Evolutionary conservation across 257 asterid genomes (phyloP).

Genomic region (Solanum lycopersicoides): DNA sequence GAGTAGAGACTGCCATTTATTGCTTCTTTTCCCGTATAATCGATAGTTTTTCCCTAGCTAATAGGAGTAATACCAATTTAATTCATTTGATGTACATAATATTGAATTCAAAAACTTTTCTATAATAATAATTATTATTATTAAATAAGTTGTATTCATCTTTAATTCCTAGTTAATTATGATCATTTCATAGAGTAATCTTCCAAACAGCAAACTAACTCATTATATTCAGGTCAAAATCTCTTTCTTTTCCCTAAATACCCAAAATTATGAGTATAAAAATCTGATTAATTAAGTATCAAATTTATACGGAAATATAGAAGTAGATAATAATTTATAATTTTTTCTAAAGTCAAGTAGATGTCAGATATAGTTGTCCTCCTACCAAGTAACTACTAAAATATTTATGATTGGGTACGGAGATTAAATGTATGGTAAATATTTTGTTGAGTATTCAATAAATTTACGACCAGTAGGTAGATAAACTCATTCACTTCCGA

Average conservation of each 20-base stretch:
- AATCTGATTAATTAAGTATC: background rate
- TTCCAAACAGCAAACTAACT: background rate
- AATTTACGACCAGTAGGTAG: background rate
- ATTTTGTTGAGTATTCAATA: background rate
- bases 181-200: background rate
- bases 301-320: background rate
- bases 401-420: background rate
- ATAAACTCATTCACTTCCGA: constrained; percentile 1
- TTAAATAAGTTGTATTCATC: background rate
- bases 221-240: background rate
- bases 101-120: background rate
- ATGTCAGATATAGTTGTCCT: background rate
- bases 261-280: background rate
- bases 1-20: background rate
- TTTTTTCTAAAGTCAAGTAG: background rate
- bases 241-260: background rate
- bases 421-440: background rate
- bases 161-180: background rate
- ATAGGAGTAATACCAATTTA: background rate
- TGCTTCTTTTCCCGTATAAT: background rate
- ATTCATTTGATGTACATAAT: background rate
- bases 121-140: background rate
- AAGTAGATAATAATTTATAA: background rate
- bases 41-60: background rate
- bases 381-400: background rate